Evolutionary conservation across 768 basidiomycete genomes (phyloP).

Genomic region (Serendipita vermifera): DNA sequence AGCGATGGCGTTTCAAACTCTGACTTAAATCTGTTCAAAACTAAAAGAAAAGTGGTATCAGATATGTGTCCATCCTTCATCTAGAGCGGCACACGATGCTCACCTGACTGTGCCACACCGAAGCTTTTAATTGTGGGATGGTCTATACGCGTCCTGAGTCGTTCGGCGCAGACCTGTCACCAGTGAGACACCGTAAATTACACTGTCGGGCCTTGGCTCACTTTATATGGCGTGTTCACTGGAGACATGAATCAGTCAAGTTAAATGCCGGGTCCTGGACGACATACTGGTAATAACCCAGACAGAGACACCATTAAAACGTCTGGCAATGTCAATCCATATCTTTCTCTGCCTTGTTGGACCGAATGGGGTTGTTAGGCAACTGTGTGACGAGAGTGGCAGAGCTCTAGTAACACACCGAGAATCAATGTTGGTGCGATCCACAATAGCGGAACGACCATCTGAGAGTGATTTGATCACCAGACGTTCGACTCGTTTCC

Average conservation of each 20-base stretch:
- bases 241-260: neutral
- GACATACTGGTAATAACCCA: slow-evolving; percentile 54
- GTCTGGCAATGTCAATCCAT: slow-evolving; percentile 62
- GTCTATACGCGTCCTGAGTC: slow-evolving; percentile 43
- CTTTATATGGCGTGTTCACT: slow-evolving; percentile 61
- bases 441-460: slow-evolving; percentile 65
- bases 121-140: slow-evolving; percentile 59
- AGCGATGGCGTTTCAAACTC: slow-evolving; percentile 44
- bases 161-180: slow-evolving; percentile 45
- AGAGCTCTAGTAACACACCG: too few species aligned
- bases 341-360: slow-evolving; percentile 14
- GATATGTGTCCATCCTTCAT: too few species aligned
- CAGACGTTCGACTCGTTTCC: slow-evolving; percentile 49
- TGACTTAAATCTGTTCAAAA: slow-evolving; percentile 53
- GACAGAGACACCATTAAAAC: slow-evolving; percentile 46
- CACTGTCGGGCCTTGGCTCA: too few species aligned
- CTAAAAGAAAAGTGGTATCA: too few species aligned
- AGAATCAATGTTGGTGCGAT: slow-evolving; percentile 69
- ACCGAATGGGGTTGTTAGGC: neutral
- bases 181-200: too few species aligned
- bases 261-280: neutral
- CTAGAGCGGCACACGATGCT: too few species aligned
- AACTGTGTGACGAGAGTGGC: too few species aligned
- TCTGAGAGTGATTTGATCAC: slow-evolving; percentile 38
- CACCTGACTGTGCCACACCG: slow-evolving; percentile 9